A percentile compares a stretch with the other conserved stretches of the same genome.
Evolutionary conservation across 768 basidiomycete species (phyloP).

Genomic region (Trametes villosa): DNA sequence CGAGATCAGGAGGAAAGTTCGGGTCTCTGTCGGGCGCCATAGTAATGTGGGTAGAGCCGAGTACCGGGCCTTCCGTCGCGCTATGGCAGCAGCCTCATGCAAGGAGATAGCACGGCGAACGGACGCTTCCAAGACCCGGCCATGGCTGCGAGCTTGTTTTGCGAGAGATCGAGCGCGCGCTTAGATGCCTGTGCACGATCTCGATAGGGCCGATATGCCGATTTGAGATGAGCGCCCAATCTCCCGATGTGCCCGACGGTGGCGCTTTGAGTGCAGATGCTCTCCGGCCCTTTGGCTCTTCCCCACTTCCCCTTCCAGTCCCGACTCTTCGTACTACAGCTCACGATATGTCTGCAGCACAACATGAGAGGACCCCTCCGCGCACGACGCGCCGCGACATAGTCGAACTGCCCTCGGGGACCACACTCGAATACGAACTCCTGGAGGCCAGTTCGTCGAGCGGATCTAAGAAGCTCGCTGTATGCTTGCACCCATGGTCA

Average conservation of each 20-base stretch:
- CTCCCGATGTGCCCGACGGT: background rate
- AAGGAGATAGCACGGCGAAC: too few relatives aligned
- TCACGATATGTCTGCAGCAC: background rate
- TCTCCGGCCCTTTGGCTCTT: background rate
- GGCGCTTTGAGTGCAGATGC: background rate
- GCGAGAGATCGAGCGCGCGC: background rate
- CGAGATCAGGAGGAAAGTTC: slow-evolving; percentile 50
- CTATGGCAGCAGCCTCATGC: too few relatives aligned
- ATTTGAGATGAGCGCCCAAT: slow-evolving; percentile 4
- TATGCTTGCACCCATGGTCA: slow-evolving; percentile 88
- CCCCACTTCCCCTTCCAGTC: too few relatives aligned
- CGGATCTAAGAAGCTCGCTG: slow-evolving; percentile 50
- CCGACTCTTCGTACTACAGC: background rate
- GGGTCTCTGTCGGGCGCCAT: slow-evolving; percentile 30
- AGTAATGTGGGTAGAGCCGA: too few relatives aligned
- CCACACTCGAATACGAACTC: slow-evolving; percentile 26
- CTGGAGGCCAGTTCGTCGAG: background rate
- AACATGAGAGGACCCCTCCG: too few relatives aligned
- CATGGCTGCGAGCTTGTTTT: background rate
- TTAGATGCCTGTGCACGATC: background rate
- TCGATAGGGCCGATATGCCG: slow-evolving; percentile 6
- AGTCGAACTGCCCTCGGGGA: slow-evolving; percentile 30
- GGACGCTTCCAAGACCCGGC: too few relatives aligned
- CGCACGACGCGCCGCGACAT: background rate
- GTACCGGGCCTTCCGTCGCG: too few relatives aligned